Base-by-base conservation (phyloP, 805 yeast genomes). In the Limtongia smithiae region DNA sequence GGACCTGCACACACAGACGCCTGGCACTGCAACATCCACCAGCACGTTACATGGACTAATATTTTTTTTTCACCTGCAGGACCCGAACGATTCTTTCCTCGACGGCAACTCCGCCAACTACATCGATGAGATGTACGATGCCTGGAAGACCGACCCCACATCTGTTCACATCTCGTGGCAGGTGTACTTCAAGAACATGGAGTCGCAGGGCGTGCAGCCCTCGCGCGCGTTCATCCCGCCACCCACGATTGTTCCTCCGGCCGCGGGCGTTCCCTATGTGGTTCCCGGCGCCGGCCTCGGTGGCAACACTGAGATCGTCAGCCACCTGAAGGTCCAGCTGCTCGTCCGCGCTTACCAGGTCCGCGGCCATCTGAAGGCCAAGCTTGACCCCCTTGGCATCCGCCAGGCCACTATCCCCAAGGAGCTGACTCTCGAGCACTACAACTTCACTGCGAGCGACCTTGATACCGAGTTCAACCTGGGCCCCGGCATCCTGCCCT, bases 341-440 rank as follows among this genome's bases (percentile, higher is more conserved):
- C 77, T 93, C 62, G 97, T 94, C 57, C 85, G 99, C 70, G 98
- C 98, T 27, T 93, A 90, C 73, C 98, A 93, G 75, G 98, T 93
- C 45, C 82, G 97, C 71, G 99, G 98, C 60, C 99, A 93, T 70
- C 85, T 83, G 69, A 87, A 86, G 74, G 97, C 97, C 39, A 83
- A 82, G 62, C 83, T 89, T 55, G 99, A 93, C 70, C 99, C 99
- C n/a, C 75, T 93, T 65, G 91, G 85, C 32, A 85, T 91, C 64
- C 80, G 90, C 17, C 86, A 82, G 65, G 97, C 93, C 61, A 85
- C 80, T 63, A 56, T 77, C 38, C 97, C 98, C 56, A 81, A 77
- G 65, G 98, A 93, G 72, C 77, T 93, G 66, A 87, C 96, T 41
- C 74, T 89, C 54, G 97, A 89, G 58, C 85, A 86, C 72, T 93